Evolutionary conservation across 495 filamentous ascomycete species (phyloP).

Genomic region (Aspergillus baeticus): DNA sequence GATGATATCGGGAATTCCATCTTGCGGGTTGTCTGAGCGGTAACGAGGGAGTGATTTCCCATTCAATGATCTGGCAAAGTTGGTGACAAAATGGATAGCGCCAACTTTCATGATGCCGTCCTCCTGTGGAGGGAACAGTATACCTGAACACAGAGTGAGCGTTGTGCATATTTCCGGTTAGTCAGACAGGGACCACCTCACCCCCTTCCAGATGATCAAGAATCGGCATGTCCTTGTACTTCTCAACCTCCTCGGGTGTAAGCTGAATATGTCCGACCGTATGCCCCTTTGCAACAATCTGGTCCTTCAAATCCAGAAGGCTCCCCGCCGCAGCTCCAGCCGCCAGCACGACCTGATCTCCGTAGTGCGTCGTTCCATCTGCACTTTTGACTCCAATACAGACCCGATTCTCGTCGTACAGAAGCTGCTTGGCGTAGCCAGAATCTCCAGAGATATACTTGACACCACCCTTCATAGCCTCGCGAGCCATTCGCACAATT

Average conservation of each 20-base stretch:
- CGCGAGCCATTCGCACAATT: constrained; percentile 26
- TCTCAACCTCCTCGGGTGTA: constrained; percentile 18
- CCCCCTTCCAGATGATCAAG: constrained; percentile 12
- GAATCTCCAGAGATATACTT: constrained; percentile 26
- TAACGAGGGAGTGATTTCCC: constrained; percentile 4
- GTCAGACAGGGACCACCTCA: background rate
- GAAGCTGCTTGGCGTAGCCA: constrained; percentile 24
- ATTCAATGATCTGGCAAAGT: background rate
- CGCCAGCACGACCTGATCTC: constrained; percentile 31
- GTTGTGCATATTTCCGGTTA: background rate
- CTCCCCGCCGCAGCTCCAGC: no score
- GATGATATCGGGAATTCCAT: background rate
- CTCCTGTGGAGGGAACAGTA: constrained; percentile 7
- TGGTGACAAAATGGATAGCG: constrained; percentile 8
- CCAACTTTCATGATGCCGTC: constrained; percentile 12
- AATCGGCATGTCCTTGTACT: constrained; percentile 14
- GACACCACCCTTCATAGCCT: constrained; percentile 23
- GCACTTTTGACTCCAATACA: constrained; percentile 31
- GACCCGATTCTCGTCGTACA: constrained; percentile 15
- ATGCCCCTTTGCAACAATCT: constrained; percentile 28
- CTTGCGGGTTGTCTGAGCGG: constrained; percentile 1
- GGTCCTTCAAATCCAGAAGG: constrained; percentile 33
- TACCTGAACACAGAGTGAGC: background rate
- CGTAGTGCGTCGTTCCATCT: constrained; percentile 31
- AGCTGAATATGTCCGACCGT: constrained; percentile 28